These are phyloP conservation scores for Aspergillus saccharolyticus DNA, from an alignment of 495 filamentous ascomycete genomes.

Conservation along the genomic window DNA sequence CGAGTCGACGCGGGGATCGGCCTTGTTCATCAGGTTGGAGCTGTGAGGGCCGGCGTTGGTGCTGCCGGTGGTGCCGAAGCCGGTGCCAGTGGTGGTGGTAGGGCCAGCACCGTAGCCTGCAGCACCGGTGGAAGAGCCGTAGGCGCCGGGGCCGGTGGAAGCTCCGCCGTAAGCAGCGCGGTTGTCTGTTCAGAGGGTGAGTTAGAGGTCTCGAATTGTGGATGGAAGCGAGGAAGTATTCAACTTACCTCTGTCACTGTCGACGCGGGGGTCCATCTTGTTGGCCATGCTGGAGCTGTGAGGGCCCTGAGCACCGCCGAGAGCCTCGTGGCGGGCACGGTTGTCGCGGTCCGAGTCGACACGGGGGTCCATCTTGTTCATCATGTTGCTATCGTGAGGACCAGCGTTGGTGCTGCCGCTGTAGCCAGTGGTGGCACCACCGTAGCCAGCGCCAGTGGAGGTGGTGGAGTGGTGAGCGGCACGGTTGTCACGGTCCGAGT, in stretches of 20 bases:
- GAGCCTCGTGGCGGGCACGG: slow-evolving; percentile 8
- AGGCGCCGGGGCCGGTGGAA: neutral
- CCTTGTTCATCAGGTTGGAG: slow-evolving; percentile 3
- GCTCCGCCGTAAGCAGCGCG: slow-evolving; percentile 1
- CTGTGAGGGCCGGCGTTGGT: slow-evolving; percentile 14
- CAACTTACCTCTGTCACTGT: slow-evolving; percentile 34
- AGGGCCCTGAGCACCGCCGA: slow-evolving; percentile 3
- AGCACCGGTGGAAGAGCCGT: slow-evolving; percentile 21
- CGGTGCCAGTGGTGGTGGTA: slow-evolving; percentile 4
- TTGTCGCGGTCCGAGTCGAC: slow-evolving; percentile 28
- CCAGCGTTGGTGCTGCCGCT: slow-evolving; percentile 18
- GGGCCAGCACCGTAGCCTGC: slow-evolving; percentile 2
- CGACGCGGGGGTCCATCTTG: slow-evolving; percentile 21
- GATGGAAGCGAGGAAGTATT: neutral
- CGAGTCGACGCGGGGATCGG: slow-evolving; percentile 3
- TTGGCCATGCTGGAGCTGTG: slow-evolving; percentile 17
- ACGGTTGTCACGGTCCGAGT: slow-evolving; percentile 12
- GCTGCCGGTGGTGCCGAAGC: neutral
- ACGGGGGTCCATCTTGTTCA: slow-evolving; percentile 47
- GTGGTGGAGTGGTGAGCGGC: neutral
- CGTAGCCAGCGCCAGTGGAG: neutral
- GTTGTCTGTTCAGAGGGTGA: neutral
- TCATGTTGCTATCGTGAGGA: slow-evolving; percentile 42
- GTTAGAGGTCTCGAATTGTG: neutral
- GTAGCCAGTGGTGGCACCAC: slow-evolving; percentile 4